Evolutionary conservation across 768 basidiomycete genomes (phyloP), one percentile per base, ranked within the genome.

Genomic region (Leccinum obscurum): DNA sequence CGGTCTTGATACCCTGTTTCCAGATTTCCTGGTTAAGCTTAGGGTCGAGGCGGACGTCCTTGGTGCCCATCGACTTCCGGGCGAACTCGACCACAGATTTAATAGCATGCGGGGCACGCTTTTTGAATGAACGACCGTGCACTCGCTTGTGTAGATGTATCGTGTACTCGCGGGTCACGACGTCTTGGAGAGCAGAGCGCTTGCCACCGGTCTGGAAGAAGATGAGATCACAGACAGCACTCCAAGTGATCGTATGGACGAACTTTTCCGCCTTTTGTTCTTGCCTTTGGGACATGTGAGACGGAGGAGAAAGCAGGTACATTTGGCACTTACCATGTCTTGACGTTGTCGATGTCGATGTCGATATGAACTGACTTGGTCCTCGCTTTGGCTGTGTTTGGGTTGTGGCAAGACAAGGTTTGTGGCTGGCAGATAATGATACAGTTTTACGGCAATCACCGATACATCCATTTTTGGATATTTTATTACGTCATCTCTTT

Each of bases 161-260:
- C 72, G 96, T 98, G 89, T 98, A 97, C 77, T 99, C 96, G 72
- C 95, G 89, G 66, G 95, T 92, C 66, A 98, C 96, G 80, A 98
- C 96, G 77, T 98, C 96, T 79, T 92, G 86, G 75, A 98, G 92
- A 57, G 96, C 96, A 61, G 94, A 95, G 78, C 96, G 94, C 85
- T 97, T 96, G 78, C 1, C 34, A 13, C 87, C 87, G 71, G 88
- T 82, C 83, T 87, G 56, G 39, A 60, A 53, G 44, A 30, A 35
- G 28, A 48, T 41, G 32, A 54, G 49, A 56, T 55, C 48, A 20
- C 28, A 13, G 26, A 49, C 1, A 46, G 39, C 37, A 53, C 51
- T 48, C 34, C 3, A 71, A 60, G 81, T 79, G n/a, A 22, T 15
- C 28, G 34, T 54, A 28, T 44, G 13, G 28, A 66, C 71, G 3